phyloP scores from a whole-genome alignment of 345 rosid species.

The Syzygium aromaticum region DNA sequence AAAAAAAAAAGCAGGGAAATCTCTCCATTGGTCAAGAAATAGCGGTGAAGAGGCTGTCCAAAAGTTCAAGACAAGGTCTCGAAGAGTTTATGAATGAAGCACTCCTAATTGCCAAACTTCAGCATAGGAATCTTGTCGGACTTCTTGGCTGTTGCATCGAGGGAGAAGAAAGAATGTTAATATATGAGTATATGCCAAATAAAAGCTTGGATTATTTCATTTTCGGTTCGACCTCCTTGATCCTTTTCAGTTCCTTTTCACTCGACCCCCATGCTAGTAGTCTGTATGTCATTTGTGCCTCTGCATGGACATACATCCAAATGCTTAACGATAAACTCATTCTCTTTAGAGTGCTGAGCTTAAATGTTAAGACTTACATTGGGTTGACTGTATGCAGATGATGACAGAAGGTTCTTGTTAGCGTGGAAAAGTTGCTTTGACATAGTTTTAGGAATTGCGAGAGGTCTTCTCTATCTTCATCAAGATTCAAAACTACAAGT shows the following conservation, averaged over 20 bases:
- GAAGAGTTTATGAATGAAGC: conserved; percentile 29
- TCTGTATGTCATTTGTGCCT: background rate
- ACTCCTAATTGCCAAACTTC: conserved; percentile 25
- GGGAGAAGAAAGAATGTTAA: conserved; percentile 20
- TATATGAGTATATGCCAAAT: conserved; percentile 32
- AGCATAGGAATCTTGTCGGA: conserved; percentile 32
- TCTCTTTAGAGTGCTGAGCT: background rate
- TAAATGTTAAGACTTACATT: background rate
- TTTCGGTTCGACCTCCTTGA: conserved; percentile 11
- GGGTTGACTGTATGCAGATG: conserved; percentile 11
- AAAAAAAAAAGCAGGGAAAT: conserved; percentile 6
- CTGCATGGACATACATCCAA: background rate
- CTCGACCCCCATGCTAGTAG: background rate
- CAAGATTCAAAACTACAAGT: background rate
- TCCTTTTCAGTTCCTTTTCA: background rate
- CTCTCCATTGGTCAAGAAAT: conserved; percentile 21
- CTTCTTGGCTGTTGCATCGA: conserved; percentile 24
- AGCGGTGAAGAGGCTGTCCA: conserved; percentile 34
- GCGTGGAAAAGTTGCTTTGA: background rate
- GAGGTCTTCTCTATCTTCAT: background rate
- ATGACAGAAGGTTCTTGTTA: conserved; percentile 6
- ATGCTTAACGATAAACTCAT: background rate
- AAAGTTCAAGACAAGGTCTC: conserved; percentile 19
- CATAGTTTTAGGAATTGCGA: background rate
- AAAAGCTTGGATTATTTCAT: conserved; percentile 23